Evolutionary conservation across 495 filamentous ascomycete genomes (phyloP), one percentile per base, ranked within the genome.

Genomic region (Ramalina intermedia): DNA sequence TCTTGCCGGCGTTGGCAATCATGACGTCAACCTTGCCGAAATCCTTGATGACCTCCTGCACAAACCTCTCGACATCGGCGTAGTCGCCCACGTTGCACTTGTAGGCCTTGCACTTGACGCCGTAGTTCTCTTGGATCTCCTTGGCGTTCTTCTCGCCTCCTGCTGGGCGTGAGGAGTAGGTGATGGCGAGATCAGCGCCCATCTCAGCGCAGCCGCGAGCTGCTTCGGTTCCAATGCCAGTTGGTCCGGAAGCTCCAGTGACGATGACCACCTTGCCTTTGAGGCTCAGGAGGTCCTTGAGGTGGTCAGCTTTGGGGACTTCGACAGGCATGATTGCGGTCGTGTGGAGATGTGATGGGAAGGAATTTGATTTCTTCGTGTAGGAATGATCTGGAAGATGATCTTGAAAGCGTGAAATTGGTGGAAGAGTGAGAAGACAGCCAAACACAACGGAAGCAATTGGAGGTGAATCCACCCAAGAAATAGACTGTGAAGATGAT

Each of bases 211-310:
- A 80, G 46, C 80, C 81, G 13, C 80, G 79, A 2, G 81, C 81
- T 42, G 80, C 79, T 61, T 84, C 81, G 54, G 81, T 83, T 46
- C 81, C 81, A 70, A 85, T 85, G 33, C 81, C 81, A 23, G 55
- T 71, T 39, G 80, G 67, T 12, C 80, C 81, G 36, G 80, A 82
- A 41, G 80, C 81, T 49, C 81, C 81, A 24, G 81, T 85, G 24
- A 85, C 69, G 54, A 82, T 66, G 58, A 83, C 79, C 48, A 80
- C 76, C 66, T 82, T 83, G 70, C 80, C 80, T 66, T 84, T 84
- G 33, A 85, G 71, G 71, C 71, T 76, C 61, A 85, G 68, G 60
- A 82, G 71, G 63, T 85, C 80, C 55, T 67, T 59, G 52, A 85
- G 69, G 55, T 64, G 67, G 7, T 76, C 65, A 61, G 72, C 64